A percentile compares a stretch with the other conserved stretches of the same genome.
Conservation (phyloP, 208 protist species). For the Crithidia mellificae region DNA sequence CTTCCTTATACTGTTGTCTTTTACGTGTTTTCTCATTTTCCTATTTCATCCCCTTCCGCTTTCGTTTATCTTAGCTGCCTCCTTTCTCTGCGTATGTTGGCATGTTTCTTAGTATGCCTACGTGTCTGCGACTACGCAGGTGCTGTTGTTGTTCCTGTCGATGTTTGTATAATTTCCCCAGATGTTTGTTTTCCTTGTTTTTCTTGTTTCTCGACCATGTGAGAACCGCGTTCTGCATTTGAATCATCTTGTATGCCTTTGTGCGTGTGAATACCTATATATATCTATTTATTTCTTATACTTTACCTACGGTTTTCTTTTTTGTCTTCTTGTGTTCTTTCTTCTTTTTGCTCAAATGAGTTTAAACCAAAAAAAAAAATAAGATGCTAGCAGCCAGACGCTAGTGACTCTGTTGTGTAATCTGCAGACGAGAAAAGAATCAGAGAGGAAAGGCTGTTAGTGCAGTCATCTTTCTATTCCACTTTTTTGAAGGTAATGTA, state of each 20-base stretch:
- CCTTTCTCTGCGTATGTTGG: not conserved
- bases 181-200: slow-evolving; percentile 4
- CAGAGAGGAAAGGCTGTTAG: too few species aligned
- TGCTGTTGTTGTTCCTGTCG: too few species aligned
- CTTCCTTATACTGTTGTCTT: slow-evolving; percentile 2
- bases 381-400: too few species aligned
- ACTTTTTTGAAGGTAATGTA: too few species aligned
- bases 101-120: too few species aligned
- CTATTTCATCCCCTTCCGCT: not conserved
- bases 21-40: slow-evolving; percentile 1
- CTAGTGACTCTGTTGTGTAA: too few species aligned
- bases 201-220: not conserved
- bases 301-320: not conserved
- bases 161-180: too few species aligned
- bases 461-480: too few species aligned
- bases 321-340: too few species aligned
- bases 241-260: not conserved
- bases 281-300: slow-evolving; percentile 19
- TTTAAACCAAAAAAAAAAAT: too few species aligned
- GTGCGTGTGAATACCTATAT: slow-evolving; percentile 23
- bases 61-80: not conserved
- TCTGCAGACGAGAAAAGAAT: too few species aligned
- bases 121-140: too few species aligned
- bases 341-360: slow-evolving; percentile 1
- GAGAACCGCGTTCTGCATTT: not conserved